Evolutionary conservation across 148 eudicot species (phyloP).

Genomic region (Nepenthes mirabilis): DNA sequence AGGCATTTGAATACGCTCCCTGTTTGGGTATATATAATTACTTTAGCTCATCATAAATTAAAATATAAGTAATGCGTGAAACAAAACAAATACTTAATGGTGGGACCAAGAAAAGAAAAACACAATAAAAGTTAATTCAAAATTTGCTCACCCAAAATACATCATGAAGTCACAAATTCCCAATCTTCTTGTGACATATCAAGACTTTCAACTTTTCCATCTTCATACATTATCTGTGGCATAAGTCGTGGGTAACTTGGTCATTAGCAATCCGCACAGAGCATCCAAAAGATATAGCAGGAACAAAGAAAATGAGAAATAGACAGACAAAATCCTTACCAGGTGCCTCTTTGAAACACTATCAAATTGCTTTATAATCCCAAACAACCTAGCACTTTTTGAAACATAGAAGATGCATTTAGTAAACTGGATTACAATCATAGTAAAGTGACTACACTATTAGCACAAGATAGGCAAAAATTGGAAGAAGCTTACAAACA

Average conservation of each 20-base stretch:
- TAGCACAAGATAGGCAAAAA: not conserved
- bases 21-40: too few species aligned
- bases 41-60: too few species aligned
- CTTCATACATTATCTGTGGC: constrained; percentile 80
- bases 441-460: too few species aligned
- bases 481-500: not conserved
- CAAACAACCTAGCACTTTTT: constrained; percentile 47
- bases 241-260: not conserved
- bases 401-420: constrained; percentile 6
- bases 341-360: constrained; percentile 47
- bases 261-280: not conserved
- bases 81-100: too few species aligned
- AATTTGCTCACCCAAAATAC: constrained; percentile 11
- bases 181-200: constrained; percentile 89
- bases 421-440: not conserved
- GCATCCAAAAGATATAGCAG: not conserved
- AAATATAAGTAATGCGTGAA: too few species aligned
- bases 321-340: constrained; percentile 30
- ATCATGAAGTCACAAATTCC: constrained; percentile 52
- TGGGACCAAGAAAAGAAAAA: not conserved
- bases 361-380: constrained; percentile 67
- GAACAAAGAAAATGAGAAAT: not conserved
- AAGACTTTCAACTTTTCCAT: constrained; percentile 48
- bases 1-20: too few species aligned
- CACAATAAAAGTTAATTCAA: not conserved